Conservation (phyloP, 1,284 basidiomycete genomes). For the Agaricales sp. region DNA sequence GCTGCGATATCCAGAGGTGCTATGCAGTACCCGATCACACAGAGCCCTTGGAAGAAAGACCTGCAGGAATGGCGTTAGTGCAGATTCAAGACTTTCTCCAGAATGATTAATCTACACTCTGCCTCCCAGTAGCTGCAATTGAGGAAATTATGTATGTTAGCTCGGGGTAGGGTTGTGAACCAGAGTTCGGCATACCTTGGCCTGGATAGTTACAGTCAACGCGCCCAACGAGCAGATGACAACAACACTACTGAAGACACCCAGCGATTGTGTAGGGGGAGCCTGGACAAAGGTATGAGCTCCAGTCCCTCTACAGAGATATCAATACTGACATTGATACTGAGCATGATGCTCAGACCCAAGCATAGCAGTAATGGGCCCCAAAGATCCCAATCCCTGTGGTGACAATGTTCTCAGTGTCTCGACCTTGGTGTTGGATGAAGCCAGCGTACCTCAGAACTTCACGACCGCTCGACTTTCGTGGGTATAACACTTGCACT, state of each 20-base stretch:
- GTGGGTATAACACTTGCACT: conserved; percentile 86
- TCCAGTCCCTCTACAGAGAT: background rate
- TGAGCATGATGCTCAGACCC: conserved; percentile 76
- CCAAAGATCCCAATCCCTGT: conserved; percentile 94
- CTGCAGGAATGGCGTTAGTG: conserved; percentile 28
- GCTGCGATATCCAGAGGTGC: conserved; percentile 87
- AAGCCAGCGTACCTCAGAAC: conserved; percentile 50
- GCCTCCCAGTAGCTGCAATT: conserved; percentile 72
- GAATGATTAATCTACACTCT: conserved; percentile 58
- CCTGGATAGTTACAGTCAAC: conserved; percentile 84
- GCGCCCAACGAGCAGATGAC: conserved; percentile 87
- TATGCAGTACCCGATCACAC: conserved; percentile 86
- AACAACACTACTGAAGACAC: conserved; percentile 87
- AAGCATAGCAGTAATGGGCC: conserved; percentile 59
- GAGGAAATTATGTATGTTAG: no score
- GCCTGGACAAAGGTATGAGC: conserved; percentile 40
- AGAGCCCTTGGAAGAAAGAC: conserved; percentile 93
- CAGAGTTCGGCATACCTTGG: conserved; percentile 46
- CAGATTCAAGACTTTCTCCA: background rate
- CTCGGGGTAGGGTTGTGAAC: conserved; percentile 2
- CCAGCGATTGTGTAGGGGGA: conserved; percentile 71
- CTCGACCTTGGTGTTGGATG: background rate
- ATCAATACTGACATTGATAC: conserved; percentile 60
- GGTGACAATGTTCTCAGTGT: conserved; percentile 1
- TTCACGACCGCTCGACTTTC: conserved; percentile 65